Percentiles rank a stretch among this genome's conserved stretches.
These are phyloP conservation scores for Euphorbia corollata DNA, from an alignment of 441 rosid species.

Conservation along the genomic window DNA sequence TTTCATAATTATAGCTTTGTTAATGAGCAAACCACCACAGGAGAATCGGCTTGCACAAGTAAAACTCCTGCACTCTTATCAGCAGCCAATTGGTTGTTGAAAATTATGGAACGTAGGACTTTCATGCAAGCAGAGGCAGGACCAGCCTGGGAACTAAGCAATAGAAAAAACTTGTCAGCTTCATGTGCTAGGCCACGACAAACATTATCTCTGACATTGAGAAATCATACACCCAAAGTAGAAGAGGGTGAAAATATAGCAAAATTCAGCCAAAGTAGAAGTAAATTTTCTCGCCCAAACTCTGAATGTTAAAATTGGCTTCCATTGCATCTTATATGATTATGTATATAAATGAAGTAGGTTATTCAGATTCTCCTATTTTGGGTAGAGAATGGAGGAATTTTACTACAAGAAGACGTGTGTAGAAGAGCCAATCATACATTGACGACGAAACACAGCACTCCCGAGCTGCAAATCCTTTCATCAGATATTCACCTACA, in stretches of 20 bases:
- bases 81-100: conserved; percentile 29
- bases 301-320: background rate
- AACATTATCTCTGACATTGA: too few species aligned
- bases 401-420: background rate
- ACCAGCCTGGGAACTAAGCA: conserved; percentile 70
- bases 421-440: conserved; percentile 33
- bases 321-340: background rate
- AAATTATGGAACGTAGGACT: conserved; percentile 47
- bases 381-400: background rate
- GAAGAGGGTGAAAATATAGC: too few species aligned
- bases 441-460: conserved; percentile 66
- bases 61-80: conserved; percentile 68
- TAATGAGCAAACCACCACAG: conserved; percentile 38
- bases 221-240: too few species aligned
- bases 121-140: conserved; percentile 82
- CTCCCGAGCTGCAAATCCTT: conserved; percentile 85
- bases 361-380: background rate
- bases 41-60: conserved; percentile 73
- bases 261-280: background rate
- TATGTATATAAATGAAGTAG: background rate
- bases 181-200: background rate
- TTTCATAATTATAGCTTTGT: background rate
- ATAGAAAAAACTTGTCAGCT: conserved; percentile 19
- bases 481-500: conserved; percentile 84
- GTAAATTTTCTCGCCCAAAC: background rate